phyloP scores from a whole-genome alignment of 345 rosid genomes.

The Sonneratia alba region DNA sequence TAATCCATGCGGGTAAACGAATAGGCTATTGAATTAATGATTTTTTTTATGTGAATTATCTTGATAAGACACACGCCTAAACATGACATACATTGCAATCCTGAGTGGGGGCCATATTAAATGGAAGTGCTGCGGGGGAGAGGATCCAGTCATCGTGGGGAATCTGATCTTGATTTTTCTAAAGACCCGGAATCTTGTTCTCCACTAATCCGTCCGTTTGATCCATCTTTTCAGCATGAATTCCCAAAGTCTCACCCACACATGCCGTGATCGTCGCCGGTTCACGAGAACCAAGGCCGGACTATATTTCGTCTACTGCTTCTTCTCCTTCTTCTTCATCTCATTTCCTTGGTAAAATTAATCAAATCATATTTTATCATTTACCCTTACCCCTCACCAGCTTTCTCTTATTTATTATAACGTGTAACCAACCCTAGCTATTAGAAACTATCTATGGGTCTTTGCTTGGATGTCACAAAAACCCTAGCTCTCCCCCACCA shows the following conservation, averaged over 20 bases:
- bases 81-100: too few species aligned
- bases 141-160: too few species aligned
- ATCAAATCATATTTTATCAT: too few species aligned
- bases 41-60: too few species aligned
- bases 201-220: conserved; percentile 3
- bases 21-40: too few species aligned
- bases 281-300: conserved; percentile 43
- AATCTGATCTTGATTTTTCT: conserved; percentile 1
- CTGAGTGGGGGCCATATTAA: too few species aligned
- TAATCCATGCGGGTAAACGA: too few species aligned
- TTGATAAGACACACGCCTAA: too few species aligned
- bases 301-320: conserved; percentile 6
- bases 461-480: background rate
- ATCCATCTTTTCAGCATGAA: conserved; percentile 8
- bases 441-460: background rate
- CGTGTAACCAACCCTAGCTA: background rate
- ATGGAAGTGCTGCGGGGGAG: too few species aligned
- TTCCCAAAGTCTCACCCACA: conserved; percentile 21
- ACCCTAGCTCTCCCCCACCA: background rate
- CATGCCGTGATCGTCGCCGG: conserved; percentile 53
- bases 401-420: background rate
- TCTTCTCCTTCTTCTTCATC: background rate
- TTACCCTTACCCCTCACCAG: too few species aligned
- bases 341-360: background rate
- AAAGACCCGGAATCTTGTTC: conserved; percentile 31